Conservation (phyloP, 2,329 filamentous ascomycete genomes). For the Dactylonectria macrodidyma region DNA sequence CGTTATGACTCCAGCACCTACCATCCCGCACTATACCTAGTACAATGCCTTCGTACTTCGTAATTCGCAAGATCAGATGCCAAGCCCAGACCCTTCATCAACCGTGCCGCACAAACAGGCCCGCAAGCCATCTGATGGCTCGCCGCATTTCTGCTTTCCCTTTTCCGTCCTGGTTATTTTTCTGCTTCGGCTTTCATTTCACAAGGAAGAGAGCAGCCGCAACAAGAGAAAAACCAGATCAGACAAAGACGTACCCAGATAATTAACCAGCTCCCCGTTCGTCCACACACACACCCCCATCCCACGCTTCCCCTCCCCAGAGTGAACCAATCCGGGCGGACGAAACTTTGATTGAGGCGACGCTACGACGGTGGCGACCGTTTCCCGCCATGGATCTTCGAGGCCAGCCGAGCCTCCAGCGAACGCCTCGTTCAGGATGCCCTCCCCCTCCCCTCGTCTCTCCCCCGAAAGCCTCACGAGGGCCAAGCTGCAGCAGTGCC, state of each 20-base stretch:
- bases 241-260: no score
- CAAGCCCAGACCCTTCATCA: constrained; percentile 37
- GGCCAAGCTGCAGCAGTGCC: not conserved
- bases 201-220: no score
- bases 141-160: no score
- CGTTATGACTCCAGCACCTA: no score
- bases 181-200: not conserved
- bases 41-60: not conserved
- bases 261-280: not conserved
- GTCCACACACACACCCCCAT: not conserved
- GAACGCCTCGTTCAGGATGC: not conserved
- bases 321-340: constrained; percentile 23
- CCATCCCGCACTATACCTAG: not conserved
- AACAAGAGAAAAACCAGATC: no score
- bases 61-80: constrained; percentile 45
- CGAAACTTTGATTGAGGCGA: constrained; percentile 43
- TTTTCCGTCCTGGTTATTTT: not conserved
- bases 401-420: not conserved
- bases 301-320: not conserved
- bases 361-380: constrained; percentile 46
- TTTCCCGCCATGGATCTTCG: constrained; percentile 33
- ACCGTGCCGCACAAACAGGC: constrained; percentile 28
- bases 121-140: not conserved
- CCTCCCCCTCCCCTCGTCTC: not conserved
- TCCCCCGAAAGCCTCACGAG: not conserved